Evolutionary conservation across 2,329 filamentous ascomycete species (phyloP).

Genomic region (Fusarium hainanense): DNA sequence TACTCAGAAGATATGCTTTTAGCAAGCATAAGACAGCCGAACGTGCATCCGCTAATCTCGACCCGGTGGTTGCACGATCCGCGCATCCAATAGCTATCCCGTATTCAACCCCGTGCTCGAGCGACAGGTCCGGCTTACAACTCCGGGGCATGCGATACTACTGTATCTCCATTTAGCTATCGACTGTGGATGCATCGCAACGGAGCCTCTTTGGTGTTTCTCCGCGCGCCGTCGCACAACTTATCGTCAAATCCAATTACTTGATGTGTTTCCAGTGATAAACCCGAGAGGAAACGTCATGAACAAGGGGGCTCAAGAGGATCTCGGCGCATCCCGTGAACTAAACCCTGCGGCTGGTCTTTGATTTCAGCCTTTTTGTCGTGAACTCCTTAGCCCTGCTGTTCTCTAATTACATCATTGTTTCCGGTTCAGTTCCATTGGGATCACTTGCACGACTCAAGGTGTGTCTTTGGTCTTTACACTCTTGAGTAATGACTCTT

Average conservation of each 20-base stretch:
- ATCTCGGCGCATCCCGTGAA: constrained; percentile 4
- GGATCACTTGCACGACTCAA: constrained; percentile 11
- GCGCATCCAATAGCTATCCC: constrained; percentile 46
- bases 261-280: constrained; percentile 29
- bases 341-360: background rate
- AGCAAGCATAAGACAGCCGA: constrained; percentile 11
- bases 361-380: background rate
- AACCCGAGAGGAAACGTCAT: constrained; percentile 33
- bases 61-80: constrained; percentile 34
- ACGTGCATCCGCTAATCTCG: constrained; percentile 46
- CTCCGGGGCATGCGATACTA: constrained; percentile 1
- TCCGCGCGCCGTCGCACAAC: constrained; percentile 14
- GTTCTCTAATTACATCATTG: constrained; percentile 12
- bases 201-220: constrained; percentile 26
- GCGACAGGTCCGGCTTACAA: constrained; percentile 45
- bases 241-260: constrained; percentile 15
- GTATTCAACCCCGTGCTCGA: constrained; percentile 49
- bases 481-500: constrained; percentile 10
- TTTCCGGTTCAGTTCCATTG: constrained; percentile 14
- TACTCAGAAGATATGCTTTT: background rate
- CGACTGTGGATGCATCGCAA: constrained; percentile 18
- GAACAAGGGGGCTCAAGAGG: constrained; percentile 5
- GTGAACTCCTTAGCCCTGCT: background rate
- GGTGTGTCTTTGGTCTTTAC: background rate
- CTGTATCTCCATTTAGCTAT: constrained; percentile 26